Evolutionary conservation across 2,329 filamentous ascomycete genomes (phyloP).

Genomic region (Hypoxylon sp.): DNA sequence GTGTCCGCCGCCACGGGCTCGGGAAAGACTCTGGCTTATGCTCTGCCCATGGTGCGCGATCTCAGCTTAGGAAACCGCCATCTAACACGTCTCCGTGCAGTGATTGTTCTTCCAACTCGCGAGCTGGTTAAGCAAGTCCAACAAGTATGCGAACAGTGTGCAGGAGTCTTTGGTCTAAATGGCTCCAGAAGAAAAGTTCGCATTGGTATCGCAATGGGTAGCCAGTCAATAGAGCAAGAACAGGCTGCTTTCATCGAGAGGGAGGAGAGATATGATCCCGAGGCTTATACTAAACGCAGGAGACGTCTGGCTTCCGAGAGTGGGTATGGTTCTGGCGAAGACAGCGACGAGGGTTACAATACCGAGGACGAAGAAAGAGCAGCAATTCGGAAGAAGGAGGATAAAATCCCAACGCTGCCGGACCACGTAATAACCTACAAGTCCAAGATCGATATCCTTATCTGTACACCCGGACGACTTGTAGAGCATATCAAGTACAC

Average conservation of each 20-base stretch:
- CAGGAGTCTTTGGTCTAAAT: slow-evolving; percentile 68
- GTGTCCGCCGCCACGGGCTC: slow-evolving; percentile 95
- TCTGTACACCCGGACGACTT: slow-evolving; percentile 91
- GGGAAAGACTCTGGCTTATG: slow-evolving; percentile 93
- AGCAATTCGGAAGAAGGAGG: slow-evolving; percentile 48
- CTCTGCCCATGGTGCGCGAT: slow-evolving; percentile 85
- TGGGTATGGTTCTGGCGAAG: slow-evolving; percentile 51
- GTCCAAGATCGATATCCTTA: slow-evolving; percentile 86
- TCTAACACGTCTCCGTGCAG: slow-evolving; percentile 76
- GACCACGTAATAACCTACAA: slow-evolving; percentile 74
- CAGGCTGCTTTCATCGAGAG: slow-evolving; percentile 61
- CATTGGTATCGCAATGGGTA: slow-evolving; percentile 86
- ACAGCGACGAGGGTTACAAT: slow-evolving; percentile 56
- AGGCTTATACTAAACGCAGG: slow-evolving; percentile 59
- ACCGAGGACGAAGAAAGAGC: slow-evolving; percentile 51
- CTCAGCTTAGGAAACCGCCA: slow-evolving; percentile 70
- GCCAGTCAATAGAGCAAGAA: slow-evolving; percentile 77
- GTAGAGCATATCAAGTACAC: slow-evolving; percentile 92
- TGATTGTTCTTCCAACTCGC: slow-evolving; percentile 91
- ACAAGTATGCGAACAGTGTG: slow-evolving; percentile 81
- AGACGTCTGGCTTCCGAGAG: slow-evolving; percentile 61
- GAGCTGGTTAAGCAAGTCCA: slow-evolving; percentile 90
- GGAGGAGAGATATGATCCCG: slow-evolving; percentile 73
- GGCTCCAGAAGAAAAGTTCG: slow-evolving; percentile 74
- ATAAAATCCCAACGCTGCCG: slow-evolving; percentile 58